phyloP scores from a whole-genome alignment of 495 filamentous ascomycete genomes.

The Talaromyces borbonicus region DNA sequence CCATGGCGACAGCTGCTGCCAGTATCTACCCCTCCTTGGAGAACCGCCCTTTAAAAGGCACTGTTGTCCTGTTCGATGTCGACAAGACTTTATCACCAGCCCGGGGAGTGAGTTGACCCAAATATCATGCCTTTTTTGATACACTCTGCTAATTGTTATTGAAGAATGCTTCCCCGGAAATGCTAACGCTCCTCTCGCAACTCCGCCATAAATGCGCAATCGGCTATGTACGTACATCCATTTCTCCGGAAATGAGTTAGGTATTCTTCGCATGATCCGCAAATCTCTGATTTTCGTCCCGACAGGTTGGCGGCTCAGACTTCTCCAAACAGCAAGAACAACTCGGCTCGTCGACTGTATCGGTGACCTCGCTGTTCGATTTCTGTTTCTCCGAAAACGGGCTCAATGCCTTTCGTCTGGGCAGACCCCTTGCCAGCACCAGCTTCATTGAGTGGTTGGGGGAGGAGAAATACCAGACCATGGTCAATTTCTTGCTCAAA shows the following conservation, averaged over 20 bases:
- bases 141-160: background rate
- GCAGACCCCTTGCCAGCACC: slow-evolving; percentile 56
- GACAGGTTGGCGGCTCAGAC: slow-evolving; percentile 72
- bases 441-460: slow-evolving; percentile 90
- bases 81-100: slow-evolving; percentile 79
- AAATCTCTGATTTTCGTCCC: too few relatives aligned
- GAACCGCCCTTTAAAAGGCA: slow-evolving; percentile 76
- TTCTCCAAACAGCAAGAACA: slow-evolving; percentile 93
- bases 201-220: slow-evolving; percentile 86
- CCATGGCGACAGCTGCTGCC: slow-evolving; percentile 38
- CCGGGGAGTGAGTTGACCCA: slow-evolving; percentile 29
- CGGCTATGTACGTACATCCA: slow-evolving; percentile 51
- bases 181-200: slow-evolving; percentile 65
- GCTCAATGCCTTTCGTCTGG: slow-evolving; percentile 78
- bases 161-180: slow-evolving; percentile 61
- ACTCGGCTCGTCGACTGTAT: slow-evolving; percentile 52
- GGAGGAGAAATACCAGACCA: slow-evolving; percentile 81
- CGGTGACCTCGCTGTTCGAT: slow-evolving; percentile 79
- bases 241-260: slow-evolving; percentile 8
- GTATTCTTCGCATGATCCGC: too few relatives aligned
- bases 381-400: slow-evolving; percentile 96
- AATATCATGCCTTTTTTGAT: too few relatives aligned
- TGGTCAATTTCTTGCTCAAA: slow-evolving; percentile 77
- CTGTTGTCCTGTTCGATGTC: slow-evolving; percentile 88
- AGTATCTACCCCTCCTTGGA: slow-evolving; percentile 62